phyloP scores from a whole-genome alignment of 768 basidiomycete genomes.

The Podaxis pistillaris region DNA sequence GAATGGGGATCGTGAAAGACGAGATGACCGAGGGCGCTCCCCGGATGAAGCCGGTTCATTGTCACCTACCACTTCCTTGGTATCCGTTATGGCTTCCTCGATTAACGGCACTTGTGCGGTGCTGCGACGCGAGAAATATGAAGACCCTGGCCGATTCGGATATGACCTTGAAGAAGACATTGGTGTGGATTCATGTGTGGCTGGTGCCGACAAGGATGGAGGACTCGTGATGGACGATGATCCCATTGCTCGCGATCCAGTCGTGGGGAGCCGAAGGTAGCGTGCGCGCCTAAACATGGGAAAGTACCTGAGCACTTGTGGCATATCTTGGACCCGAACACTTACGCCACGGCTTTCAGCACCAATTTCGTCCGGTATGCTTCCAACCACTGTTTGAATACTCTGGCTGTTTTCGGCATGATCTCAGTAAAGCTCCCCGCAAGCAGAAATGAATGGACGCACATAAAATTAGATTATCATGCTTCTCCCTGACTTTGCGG shows the following conservation, averaged over 20 bases:
- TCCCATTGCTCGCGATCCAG: conserved; percentile 39
- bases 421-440: background rate
- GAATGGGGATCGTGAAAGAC: conserved; percentile 14
- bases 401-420: conserved; percentile 38
- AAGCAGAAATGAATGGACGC: background rate
- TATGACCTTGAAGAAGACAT: background rate
- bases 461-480: conserved; percentile 6
- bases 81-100: background rate
- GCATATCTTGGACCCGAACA: conserved; percentile 20
- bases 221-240: conserved; percentile 22
- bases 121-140: conserved; percentile 18
- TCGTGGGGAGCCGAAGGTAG: conserved; percentile 71
- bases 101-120: background rate
- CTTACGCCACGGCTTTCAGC: conserved; percentile 82
- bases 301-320: conserved; percentile 1
- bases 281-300: conserved; percentile 62
- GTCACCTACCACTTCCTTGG: background rate
- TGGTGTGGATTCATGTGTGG: background rate
- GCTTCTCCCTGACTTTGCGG: conserved; percentile 54
- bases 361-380: conserved; percentile 67
- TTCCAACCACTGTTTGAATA: conserved; percentile 67
- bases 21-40: conserved; percentile 12
- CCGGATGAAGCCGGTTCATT: background rate
- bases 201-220: conserved; percentile 16
- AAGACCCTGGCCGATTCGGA: conserved; percentile 13